Evolutionary conservation across 164 flowering plant genomes (phyloP).

Genomic region (Dillenia suffruticosa): DNA sequence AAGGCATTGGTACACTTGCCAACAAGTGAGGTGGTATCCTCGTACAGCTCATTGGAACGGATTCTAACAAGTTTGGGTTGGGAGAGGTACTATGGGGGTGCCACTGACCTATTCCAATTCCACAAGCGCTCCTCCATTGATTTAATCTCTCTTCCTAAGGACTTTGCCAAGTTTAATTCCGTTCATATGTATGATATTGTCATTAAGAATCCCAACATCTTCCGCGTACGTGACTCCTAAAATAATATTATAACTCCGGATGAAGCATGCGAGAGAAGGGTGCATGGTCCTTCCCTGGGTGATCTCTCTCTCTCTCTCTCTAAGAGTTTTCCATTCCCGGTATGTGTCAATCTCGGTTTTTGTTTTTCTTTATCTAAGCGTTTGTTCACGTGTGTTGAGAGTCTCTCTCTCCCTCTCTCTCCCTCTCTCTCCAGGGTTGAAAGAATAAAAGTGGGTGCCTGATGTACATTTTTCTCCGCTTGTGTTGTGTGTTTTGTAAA

Average conservation of each 20-base stretch:
- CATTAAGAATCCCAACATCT: constrained; percentile 53
- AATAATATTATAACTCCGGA: neutral
- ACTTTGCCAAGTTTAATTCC: constrained; percentile 60
- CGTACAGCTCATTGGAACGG: constrained; percentile 41
- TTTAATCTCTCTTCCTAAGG: constrained; percentile 63
- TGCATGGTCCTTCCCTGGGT: too few species aligned
- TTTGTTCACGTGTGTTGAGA: too few species aligned
- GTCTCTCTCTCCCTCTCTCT: too few species aligned
- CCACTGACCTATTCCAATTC: constrained; percentile 49
- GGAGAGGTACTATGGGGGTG: constrained; percentile 62
- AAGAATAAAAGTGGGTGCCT: too few species aligned
- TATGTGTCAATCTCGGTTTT: too few species aligned
- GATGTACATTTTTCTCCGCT: too few species aligned
- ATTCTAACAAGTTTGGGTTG: constrained; percentile 49
- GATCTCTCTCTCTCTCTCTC: too few species aligned
- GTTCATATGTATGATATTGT: constrained; percentile 69
- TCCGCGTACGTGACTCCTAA: constrained; percentile 51
- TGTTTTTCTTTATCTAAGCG: too few species aligned
- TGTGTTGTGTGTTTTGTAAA: too few species aligned
- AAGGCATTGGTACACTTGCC: constrained; percentile 51
- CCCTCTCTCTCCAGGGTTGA: too few species aligned
- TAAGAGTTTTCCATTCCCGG: too few species aligned
- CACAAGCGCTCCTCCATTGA: constrained; percentile 61
- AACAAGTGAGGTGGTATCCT: constrained; percentile 38
- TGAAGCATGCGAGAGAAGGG: too few species aligned